Conservation (phyloP, 2,329 filamentous ascomycete genomes). For the Aureobasidium sp. region DNA sequence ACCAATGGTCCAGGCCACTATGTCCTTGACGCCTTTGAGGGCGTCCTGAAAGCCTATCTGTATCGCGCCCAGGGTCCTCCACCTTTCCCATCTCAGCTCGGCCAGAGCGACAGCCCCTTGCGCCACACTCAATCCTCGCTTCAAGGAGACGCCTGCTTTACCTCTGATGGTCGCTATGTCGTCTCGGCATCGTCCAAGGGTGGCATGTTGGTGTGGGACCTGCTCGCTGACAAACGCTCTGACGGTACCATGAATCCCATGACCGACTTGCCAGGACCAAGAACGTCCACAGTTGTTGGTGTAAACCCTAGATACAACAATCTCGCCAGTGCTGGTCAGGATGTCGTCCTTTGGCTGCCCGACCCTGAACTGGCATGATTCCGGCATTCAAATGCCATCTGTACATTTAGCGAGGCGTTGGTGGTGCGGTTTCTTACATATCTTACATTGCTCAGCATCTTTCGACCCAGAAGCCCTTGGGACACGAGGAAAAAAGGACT, state of each 20-base stretch:
- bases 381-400: background rate
- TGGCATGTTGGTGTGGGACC: constrained; percentile 83
- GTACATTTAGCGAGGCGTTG: constrained; percentile 14
- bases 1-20: constrained; percentile 83
- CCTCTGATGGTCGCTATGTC: constrained; percentile 82
- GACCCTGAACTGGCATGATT: constrained; percentile 32
- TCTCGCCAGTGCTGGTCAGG: constrained; percentile 81
- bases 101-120: constrained; percentile 15
- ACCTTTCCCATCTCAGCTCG: constrained; percentile 17
- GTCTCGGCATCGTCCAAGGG: constrained; percentile 66
- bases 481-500: background rate
- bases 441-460: background rate
- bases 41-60: constrained; percentile 47
- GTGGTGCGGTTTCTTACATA: constrained; percentile 4
- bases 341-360: constrained; percentile 48
- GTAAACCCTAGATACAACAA: constrained; percentile 92
- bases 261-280: constrained; percentile 56
- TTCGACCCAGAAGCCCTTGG: background rate
- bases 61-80: constrained; percentile 24
- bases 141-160: constrained; percentile 78
- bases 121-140: constrained; percentile 18
- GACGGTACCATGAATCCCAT: constrained; percentile 57
- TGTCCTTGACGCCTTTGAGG: constrained; percentile 87
- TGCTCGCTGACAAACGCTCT: constrained; percentile 47
- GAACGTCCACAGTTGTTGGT: constrained; percentile 66